These are phyloP conservation scores for Solanum hybrid DNA, from an alignment of 305 asterid species.

Conservation along the genomic window DNA sequence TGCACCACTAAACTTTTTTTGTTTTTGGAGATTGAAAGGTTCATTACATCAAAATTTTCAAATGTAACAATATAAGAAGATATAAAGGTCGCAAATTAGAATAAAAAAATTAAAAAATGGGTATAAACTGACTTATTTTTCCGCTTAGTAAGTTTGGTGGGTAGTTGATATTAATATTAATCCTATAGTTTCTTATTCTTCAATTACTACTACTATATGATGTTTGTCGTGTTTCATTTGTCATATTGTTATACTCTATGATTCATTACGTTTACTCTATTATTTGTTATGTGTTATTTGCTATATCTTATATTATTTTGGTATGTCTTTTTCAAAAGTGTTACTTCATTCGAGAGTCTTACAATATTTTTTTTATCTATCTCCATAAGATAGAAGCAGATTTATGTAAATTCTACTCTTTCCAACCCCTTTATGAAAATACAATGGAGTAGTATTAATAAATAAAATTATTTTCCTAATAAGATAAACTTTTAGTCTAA, in stretches of 20 bases:
- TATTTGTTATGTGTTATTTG: neutral
- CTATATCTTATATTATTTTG: neutral
- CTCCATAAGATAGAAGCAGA: neutral
- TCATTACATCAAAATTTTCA: neutral
- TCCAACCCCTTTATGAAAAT: neutral
- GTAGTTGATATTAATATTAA: neutral
- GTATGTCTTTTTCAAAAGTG: neutral
- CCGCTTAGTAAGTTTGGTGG: neutral
- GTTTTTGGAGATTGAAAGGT: neutral
- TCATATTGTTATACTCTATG: neutral
- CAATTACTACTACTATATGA: neutral
- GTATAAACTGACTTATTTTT: rapidly evolving
- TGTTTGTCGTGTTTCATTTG: neutral
- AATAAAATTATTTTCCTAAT: neutral
- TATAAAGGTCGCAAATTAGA: neutral
- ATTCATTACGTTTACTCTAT: neutral
- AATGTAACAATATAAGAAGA: no score
- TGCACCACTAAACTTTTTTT: neutral
- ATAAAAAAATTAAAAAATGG: neutral
- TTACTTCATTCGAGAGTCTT: rapidly evolving
- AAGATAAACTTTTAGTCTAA: neutral
- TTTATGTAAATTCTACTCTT: neutral
- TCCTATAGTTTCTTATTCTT: neutral
- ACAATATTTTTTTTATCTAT: neutral
- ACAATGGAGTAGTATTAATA: neutral